A percentile compares a stretch with the other conserved stretches of the same genome.
Evolutionary conservation across 441 rosid species (phyloP).

Genomic region (Gossypium gossypioides): DNA sequence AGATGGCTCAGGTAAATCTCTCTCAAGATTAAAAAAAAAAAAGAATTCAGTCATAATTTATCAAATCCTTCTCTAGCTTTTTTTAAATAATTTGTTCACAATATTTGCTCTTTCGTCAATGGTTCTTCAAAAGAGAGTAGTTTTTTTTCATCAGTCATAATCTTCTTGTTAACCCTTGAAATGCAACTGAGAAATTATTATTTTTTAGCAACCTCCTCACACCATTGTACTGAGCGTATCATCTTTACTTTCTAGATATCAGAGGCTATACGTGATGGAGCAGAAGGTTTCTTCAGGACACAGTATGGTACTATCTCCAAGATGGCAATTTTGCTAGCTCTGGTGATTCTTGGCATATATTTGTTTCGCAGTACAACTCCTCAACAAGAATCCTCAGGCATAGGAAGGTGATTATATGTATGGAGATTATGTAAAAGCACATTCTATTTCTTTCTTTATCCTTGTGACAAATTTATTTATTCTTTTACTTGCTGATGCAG

Average conservation of each 20-base stretch:
- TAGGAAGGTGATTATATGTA: slow-evolving; percentile 57
- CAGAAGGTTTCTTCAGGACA: slow-evolving; percentile 95
- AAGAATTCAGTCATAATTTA: background rate
- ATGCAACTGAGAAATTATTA: background rate
- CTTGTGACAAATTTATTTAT: slow-evolving; percentile 15
- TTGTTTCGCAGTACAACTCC: slow-evolving; percentile 75
- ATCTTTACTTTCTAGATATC: slow-evolving; percentile 58
- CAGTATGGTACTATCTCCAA: slow-evolving; percentile 91
- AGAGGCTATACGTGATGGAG: slow-evolving; percentile 98
- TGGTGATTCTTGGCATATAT: slow-evolving; percentile 76
- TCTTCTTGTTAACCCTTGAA: background rate
- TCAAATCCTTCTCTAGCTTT: background rate
- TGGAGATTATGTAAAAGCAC: slow-evolving; percentile 3
- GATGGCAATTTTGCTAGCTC: slow-evolving; percentile 83
- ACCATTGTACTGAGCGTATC: slow-evolving; percentile 24
- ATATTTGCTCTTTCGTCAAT: no score
- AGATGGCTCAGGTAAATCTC: slow-evolving; percentile 75
- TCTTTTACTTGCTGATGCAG: slow-evolving; percentile 37
- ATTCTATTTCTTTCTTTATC: background rate
- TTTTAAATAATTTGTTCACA: background rate
- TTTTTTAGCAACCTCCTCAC: slow-evolving; percentile 2
- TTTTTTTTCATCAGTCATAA: background rate
- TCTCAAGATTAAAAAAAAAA: background rate
- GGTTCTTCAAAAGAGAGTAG: background rate
- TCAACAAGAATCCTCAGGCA: slow-evolving; percentile 91